Conservation (phyloP, 257 asterid species). For the Datura wrightii region DNA sequence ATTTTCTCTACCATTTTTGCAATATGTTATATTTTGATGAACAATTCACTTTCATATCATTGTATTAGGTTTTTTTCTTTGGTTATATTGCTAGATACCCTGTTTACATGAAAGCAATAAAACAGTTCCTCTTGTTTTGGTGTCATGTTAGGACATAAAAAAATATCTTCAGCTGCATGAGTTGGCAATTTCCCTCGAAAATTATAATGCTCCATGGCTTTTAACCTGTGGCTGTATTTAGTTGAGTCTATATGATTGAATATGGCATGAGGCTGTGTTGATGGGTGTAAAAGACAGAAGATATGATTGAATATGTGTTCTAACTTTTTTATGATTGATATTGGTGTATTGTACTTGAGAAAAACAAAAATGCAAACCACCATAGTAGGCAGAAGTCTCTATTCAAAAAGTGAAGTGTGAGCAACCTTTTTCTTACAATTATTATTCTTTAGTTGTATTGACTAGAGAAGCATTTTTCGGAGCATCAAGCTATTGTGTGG, state of each 20-base stretch:
- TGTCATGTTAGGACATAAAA: constrained; percentile 16
- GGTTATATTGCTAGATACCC: not conserved
- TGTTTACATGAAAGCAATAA: not conserved
- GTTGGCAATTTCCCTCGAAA: not conserved
- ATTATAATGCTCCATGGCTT: not conserved
- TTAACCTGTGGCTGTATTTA: constrained; percentile 2
- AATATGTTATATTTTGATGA: not conserved
- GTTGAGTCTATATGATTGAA: not conserved
- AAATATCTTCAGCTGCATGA: not conserved
- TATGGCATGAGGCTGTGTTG: not conserved
- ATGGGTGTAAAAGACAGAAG: constrained; percentile 2
- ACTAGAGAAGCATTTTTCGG: not conserved
- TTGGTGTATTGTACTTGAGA: constrained; percentile 11
- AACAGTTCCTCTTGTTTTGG: not conserved
- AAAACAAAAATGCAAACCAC: not conserved
- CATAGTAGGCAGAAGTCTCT: not conserved
- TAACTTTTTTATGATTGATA: not conserved
- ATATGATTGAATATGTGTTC: not conserved
- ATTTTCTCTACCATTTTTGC: not conserved
- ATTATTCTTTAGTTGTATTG: constrained; percentile 5
- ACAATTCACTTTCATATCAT: not conserved
- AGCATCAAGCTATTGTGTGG: not conserved
- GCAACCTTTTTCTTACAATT: not conserved
- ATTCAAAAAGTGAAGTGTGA: not conserved
- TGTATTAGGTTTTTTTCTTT: not conserved